Conservation (phyloP, 768 basidiomycete genomes). For the Collybia mongolica region DNA sequence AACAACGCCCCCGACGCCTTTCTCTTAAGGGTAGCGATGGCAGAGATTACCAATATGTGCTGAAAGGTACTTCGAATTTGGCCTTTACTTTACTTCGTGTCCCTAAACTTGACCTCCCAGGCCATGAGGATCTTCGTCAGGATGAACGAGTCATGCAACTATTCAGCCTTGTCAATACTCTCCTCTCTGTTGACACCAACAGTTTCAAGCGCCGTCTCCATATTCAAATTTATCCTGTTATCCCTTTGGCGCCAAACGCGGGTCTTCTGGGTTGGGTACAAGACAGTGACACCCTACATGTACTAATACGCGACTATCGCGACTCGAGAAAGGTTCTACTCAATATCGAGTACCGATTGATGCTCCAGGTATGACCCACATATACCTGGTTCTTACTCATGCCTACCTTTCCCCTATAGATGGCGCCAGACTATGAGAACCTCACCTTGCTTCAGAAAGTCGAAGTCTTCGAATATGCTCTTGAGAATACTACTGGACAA, state of each 20-base stretch:
- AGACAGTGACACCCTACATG: slow-evolving; percentile 93
- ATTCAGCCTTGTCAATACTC: slow-evolving; percentile 94
- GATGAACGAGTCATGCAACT: slow-evolving; percentile 99
- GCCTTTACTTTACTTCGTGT: not conserved
- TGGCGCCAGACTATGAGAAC: slow-evolving; percentile 98
- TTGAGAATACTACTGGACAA: slow-evolving; percentile 98
- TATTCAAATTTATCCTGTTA: slow-evolving; percentile 91
- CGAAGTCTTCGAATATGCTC: slow-evolving; percentile 97
- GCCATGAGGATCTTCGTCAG: slow-evolving; percentile 98
- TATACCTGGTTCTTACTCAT: not conserved
- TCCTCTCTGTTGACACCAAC: slow-evolving; percentile 88
- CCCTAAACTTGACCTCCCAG: slow-evolving; percentile 34
- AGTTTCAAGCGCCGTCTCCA: slow-evolving; percentile 96
- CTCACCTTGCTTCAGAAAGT: slow-evolving; percentile 94
- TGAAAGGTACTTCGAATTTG: slow-evolving; percentile 68
- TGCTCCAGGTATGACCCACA: slow-evolving; percentile 75
- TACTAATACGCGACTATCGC: slow-evolving; percentile 93
- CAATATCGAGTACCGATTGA: slow-evolving; percentile 98
- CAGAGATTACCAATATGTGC: slow-evolving; percentile 84
- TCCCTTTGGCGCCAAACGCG: slow-evolving; percentile 92
- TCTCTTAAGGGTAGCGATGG: slow-evolving; percentile 89
- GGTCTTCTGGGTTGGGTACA: slow-evolving; percentile 95
- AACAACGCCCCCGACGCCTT: slow-evolving; percentile 91
- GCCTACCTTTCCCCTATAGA: slow-evolving; percentile 44
- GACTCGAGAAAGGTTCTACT: slow-evolving; percentile 95